These are phyloP conservation scores for Mycosphaerelloides madeirae DNA, from an alignment of 2,329 filamentous ascomycete species.

Conservation along the genomic window DNA sequence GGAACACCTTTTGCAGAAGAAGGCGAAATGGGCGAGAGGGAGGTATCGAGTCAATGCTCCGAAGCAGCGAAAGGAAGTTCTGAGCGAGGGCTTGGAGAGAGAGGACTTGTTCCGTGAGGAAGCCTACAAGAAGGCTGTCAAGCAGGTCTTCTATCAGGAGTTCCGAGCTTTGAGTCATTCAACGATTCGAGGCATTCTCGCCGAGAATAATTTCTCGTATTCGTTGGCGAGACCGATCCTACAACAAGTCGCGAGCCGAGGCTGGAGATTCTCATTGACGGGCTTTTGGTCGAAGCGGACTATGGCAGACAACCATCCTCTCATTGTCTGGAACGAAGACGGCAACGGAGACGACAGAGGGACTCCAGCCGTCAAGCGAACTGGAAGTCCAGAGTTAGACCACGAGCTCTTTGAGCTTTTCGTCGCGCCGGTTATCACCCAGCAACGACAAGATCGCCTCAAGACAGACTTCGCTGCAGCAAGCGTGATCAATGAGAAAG, in stretches of 20 bases:
- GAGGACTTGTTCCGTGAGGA: conserved; percentile 64
- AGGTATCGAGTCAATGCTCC: conserved; percentile 41
- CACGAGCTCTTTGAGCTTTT: conserved; percentile 45
- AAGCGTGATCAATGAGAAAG: conserved; percentile 43
- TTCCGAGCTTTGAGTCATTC: conserved; percentile 70
- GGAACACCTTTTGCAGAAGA: conserved; percentile 69
- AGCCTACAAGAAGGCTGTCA: conserved; percentile 65
- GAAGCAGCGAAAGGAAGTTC: conserved; percentile 1
- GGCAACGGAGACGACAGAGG: conserved; percentile 45
- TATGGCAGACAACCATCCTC: conserved; percentile 54
- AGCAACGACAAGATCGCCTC: conserved; percentile 37
- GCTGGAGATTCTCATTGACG: conserved; percentile 71
- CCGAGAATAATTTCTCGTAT: conserved; percentile 76
- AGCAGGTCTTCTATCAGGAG: conserved; percentile 64
- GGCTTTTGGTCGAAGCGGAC: conserved; percentile 63
- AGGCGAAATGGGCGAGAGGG: conserved; percentile 65
- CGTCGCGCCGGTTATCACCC: conserved; percentile 40
- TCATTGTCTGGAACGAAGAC: conserved; percentile 58
- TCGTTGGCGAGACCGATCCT: conserved; percentile 66
- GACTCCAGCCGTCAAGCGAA: conserved; percentile 59
- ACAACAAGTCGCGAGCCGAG: conserved; percentile 63
- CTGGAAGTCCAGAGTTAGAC: conserved; percentile 55
- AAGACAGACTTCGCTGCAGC: conserved; percentile 40
- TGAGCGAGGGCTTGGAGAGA: conserved; percentile 41
- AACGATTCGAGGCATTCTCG: conserved; percentile 71